A percentile compares a stretch with the other conserved stretches of the same genome.
Conservation (phyloP, 106 monocot genomes). For the Apostasia shenzhenica region DNA sequence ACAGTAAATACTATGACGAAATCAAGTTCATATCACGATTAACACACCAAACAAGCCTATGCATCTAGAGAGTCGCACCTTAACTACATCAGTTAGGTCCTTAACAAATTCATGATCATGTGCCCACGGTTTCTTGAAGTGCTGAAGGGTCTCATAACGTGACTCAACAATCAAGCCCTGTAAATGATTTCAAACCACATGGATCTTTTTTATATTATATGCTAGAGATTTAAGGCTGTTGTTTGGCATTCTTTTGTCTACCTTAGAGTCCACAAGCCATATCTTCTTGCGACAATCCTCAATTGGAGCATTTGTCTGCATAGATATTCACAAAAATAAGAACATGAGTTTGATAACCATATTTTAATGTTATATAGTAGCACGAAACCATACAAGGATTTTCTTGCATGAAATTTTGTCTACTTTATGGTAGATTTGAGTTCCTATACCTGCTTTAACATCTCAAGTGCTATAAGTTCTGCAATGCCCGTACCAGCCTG, state of each 20-base stretch:
- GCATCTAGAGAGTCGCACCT: conserved; percentile 22
- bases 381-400: too few species aligned
- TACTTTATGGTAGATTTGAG: background rate
- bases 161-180: conserved; percentile 88
- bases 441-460: conserved; percentile 62
- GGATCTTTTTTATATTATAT: too few species aligned
- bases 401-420: background rate
- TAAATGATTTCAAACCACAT: background rate
- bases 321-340: background rate
- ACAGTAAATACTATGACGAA: background rate
- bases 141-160: conserved; percentile 72
- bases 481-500: conserved; percentile 65
- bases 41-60: too few species aligned
- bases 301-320: conserved; percentile 58
- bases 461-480: conserved; percentile 50
- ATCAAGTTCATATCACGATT: too few species aligned
- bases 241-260: background rate
- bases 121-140: conserved; percentile 94
- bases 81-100: conserved; percentile 60
- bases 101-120: conserved; percentile 81
- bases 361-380: background rate
- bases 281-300: conserved; percentile 59
- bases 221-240: too few species aligned
- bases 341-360: background rate
- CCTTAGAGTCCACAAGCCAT: conserved; percentile 38